phyloP scores from a whole-genome alignment of 768 basidiomycete species.

The Psilocybe cyanescens region DNA sequence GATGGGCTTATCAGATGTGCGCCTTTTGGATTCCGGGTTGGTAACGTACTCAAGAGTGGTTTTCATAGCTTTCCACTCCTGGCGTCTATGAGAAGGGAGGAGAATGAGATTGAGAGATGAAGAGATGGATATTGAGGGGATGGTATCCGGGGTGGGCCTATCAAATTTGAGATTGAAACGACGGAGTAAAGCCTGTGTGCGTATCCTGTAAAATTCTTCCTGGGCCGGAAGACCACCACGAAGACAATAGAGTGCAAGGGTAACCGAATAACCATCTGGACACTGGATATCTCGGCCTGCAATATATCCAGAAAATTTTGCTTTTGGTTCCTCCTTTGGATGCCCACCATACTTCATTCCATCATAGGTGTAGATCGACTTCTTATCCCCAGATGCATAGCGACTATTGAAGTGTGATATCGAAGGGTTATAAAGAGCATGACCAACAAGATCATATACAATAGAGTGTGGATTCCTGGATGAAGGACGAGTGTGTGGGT shows the following conservation, averaged over 20 bases:
- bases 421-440: constrained; percentile 17
- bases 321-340: constrained; percentile 12
- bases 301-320: constrained; percentile 9
- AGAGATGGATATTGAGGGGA: too few relatives aligned
- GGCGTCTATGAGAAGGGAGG: too few relatives aligned
- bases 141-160: too few relatives aligned
- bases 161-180: not conserved
- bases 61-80: too few relatives aligned
- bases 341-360: constrained; percentile 18
- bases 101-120: too few relatives aligned
- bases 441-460: constrained; percentile 27
- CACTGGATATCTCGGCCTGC: constrained; percentile 13
- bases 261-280: constrained; percentile 15
- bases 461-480: not conserved
- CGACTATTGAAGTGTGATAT: constrained; percentile 26
- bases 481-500: too few relatives aligned
- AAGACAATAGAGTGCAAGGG: constrained; percentile 22
- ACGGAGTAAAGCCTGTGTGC: not conserved
- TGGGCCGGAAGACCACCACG: constrained; percentile 22
- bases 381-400: constrained; percentile 13
- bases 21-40: too few relatives aligned
- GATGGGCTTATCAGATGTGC: too few relatives aligned
- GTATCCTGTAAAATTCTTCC: constrained; percentile 13
- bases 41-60: too few relatives aligned
- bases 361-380: constrained; percentile 26